Conservation (phyloP, 179 eudicot species). For the Beta macrorhiza region DNA sequence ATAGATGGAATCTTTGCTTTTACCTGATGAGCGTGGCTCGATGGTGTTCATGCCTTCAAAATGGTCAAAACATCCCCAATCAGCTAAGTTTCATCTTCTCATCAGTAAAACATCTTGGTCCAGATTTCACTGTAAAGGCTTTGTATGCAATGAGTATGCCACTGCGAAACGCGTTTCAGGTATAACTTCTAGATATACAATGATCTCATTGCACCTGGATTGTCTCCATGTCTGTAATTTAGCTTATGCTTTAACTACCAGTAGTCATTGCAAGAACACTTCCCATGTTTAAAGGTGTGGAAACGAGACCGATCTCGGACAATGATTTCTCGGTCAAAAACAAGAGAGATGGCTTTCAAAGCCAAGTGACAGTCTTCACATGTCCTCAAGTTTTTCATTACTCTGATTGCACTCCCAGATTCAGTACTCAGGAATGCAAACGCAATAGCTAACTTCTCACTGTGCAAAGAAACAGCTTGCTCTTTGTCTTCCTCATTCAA, state of each 20-base stretch:
- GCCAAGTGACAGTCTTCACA: slow-evolving; percentile 74
- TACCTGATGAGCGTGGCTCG: slow-evolving; percentile 34
- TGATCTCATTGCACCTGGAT: slow-evolving; percentile 20
- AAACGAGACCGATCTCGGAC: slow-evolving; percentile 79
- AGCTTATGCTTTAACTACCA: slow-evolving; percentile 35
- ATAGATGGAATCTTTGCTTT: slow-evolving; percentile 38
- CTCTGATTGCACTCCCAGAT: slow-evolving; percentile 48
- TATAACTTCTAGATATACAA: slow-evolving; percentile 14
- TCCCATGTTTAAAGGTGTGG: slow-evolving; percentile 60
- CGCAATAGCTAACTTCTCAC: slow-evolving; percentile 81
- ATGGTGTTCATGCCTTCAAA: slow-evolving; percentile 29
- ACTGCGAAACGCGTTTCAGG: slow-evolving; percentile 16
- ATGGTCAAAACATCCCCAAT: slow-evolving; percentile 28
- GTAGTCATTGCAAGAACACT: slow-evolving; percentile 49
- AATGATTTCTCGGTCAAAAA: slow-evolving; percentile 59
- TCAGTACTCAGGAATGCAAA: slow-evolving; percentile 55
- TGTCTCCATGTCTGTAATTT: slow-evolving; percentile 17
- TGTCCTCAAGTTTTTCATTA: slow-evolving; percentile 61
- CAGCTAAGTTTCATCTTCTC: slow-evolving; percentile 12
- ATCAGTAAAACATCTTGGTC: slow-evolving; percentile 19
- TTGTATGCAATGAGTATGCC: slow-evolving; percentile 28
- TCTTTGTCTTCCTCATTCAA: slow-evolving; percentile 79
- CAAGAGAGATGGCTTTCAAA: slow-evolving; percentile 62
- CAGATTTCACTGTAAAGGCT: slow-evolving; percentile 5
- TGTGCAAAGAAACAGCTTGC: slow-evolving; percentile 75